A percentile compares a stretch with the other conserved stretches of the same genome.
phyloP scores from a whole-genome alignment of 2,329 filamentous ascomycete species.

The Laburnicola sp. region DNA sequence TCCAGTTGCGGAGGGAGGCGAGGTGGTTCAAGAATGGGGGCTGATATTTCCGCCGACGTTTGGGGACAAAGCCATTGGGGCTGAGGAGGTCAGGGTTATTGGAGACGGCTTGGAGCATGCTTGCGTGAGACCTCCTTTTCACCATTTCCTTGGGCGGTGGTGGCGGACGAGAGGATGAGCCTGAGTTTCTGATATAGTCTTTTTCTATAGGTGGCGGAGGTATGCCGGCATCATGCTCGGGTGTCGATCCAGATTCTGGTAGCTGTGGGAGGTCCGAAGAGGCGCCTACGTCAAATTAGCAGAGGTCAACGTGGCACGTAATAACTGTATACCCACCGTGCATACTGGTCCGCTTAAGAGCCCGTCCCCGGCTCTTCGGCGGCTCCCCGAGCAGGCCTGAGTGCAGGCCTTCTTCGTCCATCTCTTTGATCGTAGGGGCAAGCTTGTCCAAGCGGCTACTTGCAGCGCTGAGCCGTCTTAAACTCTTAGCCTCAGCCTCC shows the following conservation, averaged over 20 bases:
- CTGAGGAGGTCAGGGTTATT: slow-evolving; percentile 65
- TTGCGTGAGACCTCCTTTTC: slow-evolving; percentile 74
- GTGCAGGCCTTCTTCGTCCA: slow-evolving; percentile 71
- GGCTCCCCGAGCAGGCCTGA: slow-evolving; percentile 55
- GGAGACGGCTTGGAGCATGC: slow-evolving; percentile 83
- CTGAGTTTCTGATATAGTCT: slow-evolving; percentile 72
- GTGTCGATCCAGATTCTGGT: slow-evolving; percentile 60
- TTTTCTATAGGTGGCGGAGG: slow-evolving; percentile 76
- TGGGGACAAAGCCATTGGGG: slow-evolving; percentile 60
- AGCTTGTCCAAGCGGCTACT: slow-evolving; percentile 84
- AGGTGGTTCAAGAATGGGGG: slow-evolving; percentile 68
- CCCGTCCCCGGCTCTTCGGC: slow-evolving; percentile 73
- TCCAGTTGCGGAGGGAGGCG: slow-evolving; percentile 70
- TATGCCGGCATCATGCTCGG: slow-evolving; percentile 47
- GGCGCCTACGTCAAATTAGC: slow-evolving; percentile 49
- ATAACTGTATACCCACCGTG: slow-evolving; percentile 34
- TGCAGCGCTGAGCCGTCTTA: slow-evolving; percentile 82
- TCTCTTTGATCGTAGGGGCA: slow-evolving; percentile 74
- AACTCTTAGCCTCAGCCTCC: slow-evolving; percentile 77
- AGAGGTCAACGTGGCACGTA: background rate
- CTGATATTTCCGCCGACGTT: slow-evolving; percentile 60
- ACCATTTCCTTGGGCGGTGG: slow-evolving; percentile 79
- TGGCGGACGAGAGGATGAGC: slow-evolving; percentile 76
- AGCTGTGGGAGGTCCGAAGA: slow-evolving; percentile 76
- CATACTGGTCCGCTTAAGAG: slow-evolving; percentile 69